These are phyloP conservation scores for Mortierella claussenii DNA, from an alignment of 192 early-diverging fungal species.

Conservation along the genomic window DNA sequence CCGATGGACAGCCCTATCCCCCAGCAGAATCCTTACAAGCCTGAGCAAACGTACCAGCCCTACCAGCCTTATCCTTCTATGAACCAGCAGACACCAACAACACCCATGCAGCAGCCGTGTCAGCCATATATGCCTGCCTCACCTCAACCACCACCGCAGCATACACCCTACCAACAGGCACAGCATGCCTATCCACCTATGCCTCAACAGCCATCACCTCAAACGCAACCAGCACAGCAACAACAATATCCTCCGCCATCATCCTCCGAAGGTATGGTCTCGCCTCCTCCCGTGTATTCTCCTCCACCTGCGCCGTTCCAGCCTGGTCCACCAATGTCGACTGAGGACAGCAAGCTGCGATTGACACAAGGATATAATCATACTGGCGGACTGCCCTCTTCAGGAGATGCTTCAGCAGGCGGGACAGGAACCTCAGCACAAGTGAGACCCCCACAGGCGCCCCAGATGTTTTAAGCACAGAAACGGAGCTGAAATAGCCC, in stretches of 20 bases:
- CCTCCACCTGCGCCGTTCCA: too few species aligned
- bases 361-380: too few species aligned
- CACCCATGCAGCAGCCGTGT: not conserved
- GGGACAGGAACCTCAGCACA: too few species aligned
- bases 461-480: too few species aligned
- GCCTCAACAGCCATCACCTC: not conserved
- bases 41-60: not conserved
- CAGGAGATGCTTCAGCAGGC: too few species aligned
- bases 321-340: too few species aligned
- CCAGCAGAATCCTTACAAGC: not conserved
- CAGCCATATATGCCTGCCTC: not conserved
- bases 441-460: too few species aligned
- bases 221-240: not conserved
- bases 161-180: not conserved
- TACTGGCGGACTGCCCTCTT: too few species aligned
- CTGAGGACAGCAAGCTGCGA: too few species aligned
- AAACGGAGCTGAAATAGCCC: too few species aligned
- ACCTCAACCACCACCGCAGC: not conserved
- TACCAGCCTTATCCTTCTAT: not conserved
- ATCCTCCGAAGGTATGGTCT: not conserved
- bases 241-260: not conserved
- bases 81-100: not conserved
- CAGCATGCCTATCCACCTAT: slow-evolving; percentile 2
- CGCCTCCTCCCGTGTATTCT: slow-evolving; percentile 1
- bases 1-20: not conserved